Percentiles rank a stretch among this genome's conserved stretches.
Conservation (phyloP, 345 rosid species). For the Pugionium dolabratum region DNA sequence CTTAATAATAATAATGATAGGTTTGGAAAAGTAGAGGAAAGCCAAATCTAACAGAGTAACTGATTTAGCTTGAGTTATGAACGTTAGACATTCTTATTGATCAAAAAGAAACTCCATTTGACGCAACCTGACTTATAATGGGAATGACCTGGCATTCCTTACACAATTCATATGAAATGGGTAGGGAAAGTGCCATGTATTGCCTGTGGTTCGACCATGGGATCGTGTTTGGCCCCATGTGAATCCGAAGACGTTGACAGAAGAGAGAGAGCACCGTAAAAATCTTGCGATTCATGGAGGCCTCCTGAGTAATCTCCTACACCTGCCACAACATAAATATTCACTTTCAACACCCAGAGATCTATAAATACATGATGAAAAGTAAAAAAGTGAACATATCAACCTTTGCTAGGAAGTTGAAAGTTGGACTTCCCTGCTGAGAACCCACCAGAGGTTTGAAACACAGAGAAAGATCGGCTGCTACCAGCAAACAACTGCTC, state of each 20-base stretch:
- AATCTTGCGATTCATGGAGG: slow-evolving; percentile 61
- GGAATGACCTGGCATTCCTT: slow-evolving; percentile 13
- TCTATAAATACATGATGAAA: background rate
- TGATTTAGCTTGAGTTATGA: slow-evolving; percentile 15
- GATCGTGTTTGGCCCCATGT: slow-evolving; percentile 43
- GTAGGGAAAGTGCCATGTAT: slow-evolving; percentile 32
- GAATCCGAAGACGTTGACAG: slow-evolving; percentile 83
- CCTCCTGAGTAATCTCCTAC: slow-evolving; percentile 54
- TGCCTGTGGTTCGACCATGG: slow-evolving; percentile 27
- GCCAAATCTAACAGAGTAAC: slow-evolving; percentile 14
- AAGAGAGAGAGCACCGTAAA: slow-evolving; percentile 99
- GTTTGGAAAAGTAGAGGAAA: slow-evolving; percentile 5
- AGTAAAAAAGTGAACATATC: slow-evolving; percentile 1
- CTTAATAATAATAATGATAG: no score
- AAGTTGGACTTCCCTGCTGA: slow-evolving; percentile 30
- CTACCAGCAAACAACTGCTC: slow-evolving; percentile 44
- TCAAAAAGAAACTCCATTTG: slow-evolving; percentile 16
- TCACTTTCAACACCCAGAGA: slow-evolving; percentile 13
- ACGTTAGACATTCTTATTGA: background rate
- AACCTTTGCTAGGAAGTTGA: slow-evolving; percentile 31
- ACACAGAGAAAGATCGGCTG: slow-evolving; percentile 41
- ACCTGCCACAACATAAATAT: slow-evolving; percentile 48
- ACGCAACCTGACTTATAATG: slow-evolving; percentile 6
- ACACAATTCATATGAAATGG: slow-evolving; percentile 29
- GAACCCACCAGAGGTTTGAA: slow-evolving; percentile 47